Evolutionary conservation across 345 rosid genomes (phyloP), one percentile per base, ranked within the genome.

Genomic region (Melastoma malabathricum): DNA sequence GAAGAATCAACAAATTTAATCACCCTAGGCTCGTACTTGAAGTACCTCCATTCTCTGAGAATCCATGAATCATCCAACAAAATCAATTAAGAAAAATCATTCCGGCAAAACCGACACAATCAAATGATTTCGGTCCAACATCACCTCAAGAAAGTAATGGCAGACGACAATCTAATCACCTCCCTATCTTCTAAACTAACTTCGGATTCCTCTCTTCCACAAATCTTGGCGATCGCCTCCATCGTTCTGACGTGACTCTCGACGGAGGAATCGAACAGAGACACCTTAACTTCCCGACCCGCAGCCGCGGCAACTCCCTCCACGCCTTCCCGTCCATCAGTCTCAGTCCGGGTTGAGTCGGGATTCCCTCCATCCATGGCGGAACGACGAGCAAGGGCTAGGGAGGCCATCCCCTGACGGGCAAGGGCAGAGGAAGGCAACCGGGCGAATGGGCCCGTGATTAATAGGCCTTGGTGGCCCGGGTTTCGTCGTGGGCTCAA

Each of bases 11-110:
- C 66, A 73, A 92, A 87, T 62, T 71, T 79, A 54, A 82, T 18
- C 4, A 34, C 46, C 68, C 69, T 73, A 15, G 83, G 72, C 48
- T 68, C 66, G 48, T 77, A 84, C 52, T 44, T 62, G 57, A 67
- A 87, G 62, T 74, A 57, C 72, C 70, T 79, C 89, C 89, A 81
- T 45, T 84, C 93, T 64, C 86, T 77, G 55, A n/a, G 12, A 29
- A 50, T 50, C 15, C 15, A 51, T 41, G 38, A 29, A 50, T n/a
- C 43, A 29, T 18, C 16, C 18, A 18, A 22, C 43, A 13, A 17
- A 19, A 51, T 38, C 29, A 16, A 38, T 29, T 51, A 15, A 9
- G 43, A 18, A 34, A 50, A 18, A 43, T 8, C 10, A 45, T 18
- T n/a, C 15, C 14, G 13, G 14, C 43, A 18, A 10, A 4, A 27